A percentile compares a stretch with the other conserved stretches of the same genome.
These are phyloP conservation scores for Cryphonectria nitschkei DNA, from an alignment of 2,329 filamentous ascomycete species.

Conservation along the genomic window DNA sequence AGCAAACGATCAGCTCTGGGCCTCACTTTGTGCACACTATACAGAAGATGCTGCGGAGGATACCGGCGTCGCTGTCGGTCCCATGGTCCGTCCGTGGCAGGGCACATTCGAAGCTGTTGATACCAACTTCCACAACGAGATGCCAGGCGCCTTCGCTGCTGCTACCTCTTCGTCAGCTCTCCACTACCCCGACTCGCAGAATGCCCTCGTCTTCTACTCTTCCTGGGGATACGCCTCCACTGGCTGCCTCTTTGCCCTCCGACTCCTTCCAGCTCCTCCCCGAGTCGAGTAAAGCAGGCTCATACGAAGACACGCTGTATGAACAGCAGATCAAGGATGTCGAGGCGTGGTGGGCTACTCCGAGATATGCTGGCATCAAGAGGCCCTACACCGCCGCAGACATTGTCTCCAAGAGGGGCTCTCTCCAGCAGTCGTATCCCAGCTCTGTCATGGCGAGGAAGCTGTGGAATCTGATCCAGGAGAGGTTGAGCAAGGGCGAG, in stretches of 20 bases:
- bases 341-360: conserved; percentile 85
- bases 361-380: conserved; percentile 86
- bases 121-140: not conserved
- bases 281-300: conserved; percentile 75
- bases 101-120: conserved; percentile 4
- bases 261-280: conserved; percentile 87
- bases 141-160: not conserved
- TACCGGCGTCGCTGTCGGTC: conserved; percentile 21
- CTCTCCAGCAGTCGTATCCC: conserved; percentile 83
- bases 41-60: conserved; percentile 26
- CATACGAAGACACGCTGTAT: conserved; percentile 83
- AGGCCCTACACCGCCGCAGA: conserved; percentile 88
- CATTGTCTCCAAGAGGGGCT: conserved; percentile 90
- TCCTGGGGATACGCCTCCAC: conserved; percentile 60
- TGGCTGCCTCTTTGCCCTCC: conserved; percentile 64
- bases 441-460: conserved; percentile 95
- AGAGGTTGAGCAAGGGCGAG: conserved; percentile 76
- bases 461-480: conserved; percentile 84
- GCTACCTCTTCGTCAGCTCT: conserved; percentile 34
- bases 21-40: not conserved
- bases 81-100: conserved; percentile 8
- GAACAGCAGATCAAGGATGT: conserved; percentile 83
- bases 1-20: not conserved
- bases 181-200: conserved; percentile 46
- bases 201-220: conserved; percentile 58